These are phyloP conservation scores for Cyanodermella asteris DNA, from an alignment of 2,329 filamentous ascomycete genomes.

Conservation along the genomic window DNA sequence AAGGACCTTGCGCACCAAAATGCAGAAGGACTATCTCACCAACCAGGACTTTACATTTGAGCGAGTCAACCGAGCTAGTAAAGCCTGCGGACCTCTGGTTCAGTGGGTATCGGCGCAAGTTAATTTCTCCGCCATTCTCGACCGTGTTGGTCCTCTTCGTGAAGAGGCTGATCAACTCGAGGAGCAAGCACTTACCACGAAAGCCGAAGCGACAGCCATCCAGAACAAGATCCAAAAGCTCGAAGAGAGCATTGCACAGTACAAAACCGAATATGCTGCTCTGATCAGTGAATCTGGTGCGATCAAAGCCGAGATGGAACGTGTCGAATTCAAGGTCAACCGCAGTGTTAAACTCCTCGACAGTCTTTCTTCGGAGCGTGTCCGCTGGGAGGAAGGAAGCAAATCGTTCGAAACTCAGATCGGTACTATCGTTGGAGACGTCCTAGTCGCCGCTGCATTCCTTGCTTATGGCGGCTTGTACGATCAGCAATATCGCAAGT, in stretches of 20 bases:
- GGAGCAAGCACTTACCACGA: slow-evolving; percentile 73
- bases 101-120: slow-evolving; percentile 96
- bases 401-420: slow-evolving; percentile 97
- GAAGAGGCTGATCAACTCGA: slow-evolving; percentile 76
- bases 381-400: slow-evolving; percentile 90
- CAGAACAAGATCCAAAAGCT: slow-evolving; percentile 67
- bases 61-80: slow-evolving; percentile 85
- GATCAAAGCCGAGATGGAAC: slow-evolving; percentile 91
- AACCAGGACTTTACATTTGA: slow-evolving; percentile 94
- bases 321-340: slow-evolving; percentile 94
- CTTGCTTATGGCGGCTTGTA: slow-evolving; percentile 92
- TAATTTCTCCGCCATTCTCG: slow-evolving; percentile 90
- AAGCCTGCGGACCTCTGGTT: slow-evolving; percentile 87
- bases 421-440: slow-evolving; percentile 84
- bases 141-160: slow-evolving; percentile 76
- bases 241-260: slow-evolving; percentile 76
- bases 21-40: slow-evolving; percentile 78
- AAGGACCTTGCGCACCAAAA: slow-evolving; percentile 54
- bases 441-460: slow-evolving; percentile 89
- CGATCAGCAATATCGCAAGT: slow-evolving; percentile 93
- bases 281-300: slow-evolving; percentile 93
- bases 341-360: slow-evolving; percentile 85
- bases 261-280: slow-evolving; percentile 89
- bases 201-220: slow-evolving; percentile 79
- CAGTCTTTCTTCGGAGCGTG: slow-evolving; percentile 81